Conservation (phyloP, 495 filamentous ascomycete species). For the Arthonia radiata region DNA sequence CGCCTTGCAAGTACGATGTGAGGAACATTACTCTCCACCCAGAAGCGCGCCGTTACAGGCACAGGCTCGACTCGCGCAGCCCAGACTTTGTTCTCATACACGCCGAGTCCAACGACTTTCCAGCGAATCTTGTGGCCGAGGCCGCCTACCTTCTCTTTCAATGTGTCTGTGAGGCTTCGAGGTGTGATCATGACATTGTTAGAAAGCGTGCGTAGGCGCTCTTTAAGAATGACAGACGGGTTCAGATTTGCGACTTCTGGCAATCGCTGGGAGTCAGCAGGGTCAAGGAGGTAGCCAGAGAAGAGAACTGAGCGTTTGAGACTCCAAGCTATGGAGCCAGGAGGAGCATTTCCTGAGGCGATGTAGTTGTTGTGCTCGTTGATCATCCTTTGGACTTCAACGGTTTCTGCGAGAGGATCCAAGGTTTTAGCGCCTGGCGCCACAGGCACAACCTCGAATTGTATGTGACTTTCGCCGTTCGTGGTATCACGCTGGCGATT, state of each 20-base stretch:
- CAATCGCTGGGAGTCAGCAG: constrained; percentile 40
- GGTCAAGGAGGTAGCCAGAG: constrained; percentile 73
- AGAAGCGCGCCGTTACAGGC: constrained; percentile 23
- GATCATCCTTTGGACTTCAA: constrained; percentile 71
- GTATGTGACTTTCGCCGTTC: constrained; percentile 31
- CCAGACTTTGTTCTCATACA: constrained; percentile 62
- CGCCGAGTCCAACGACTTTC: constrained; percentile 52
- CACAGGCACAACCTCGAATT: constrained; percentile 68
- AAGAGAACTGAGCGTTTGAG: constrained; percentile 79
- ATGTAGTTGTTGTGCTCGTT: constrained; percentile 52
- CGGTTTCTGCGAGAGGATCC: constrained; percentile 62
- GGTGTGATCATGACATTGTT: constrained; percentile 80
- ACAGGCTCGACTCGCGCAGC: constrained; percentile 56
- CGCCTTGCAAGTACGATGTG: constrained; percentile 53
- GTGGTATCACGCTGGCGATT: constrained; percentile 26
- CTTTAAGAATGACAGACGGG: constrained; percentile 27
- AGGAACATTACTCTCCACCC: constrained; percentile 47
- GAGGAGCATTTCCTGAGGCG: constrained; percentile 12
- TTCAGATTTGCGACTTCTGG: constrained; percentile 38
- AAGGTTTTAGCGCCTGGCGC: constrained; percentile 47
- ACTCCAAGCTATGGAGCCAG: constrained; percentile 19
- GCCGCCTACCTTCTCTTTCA: constrained; percentile 64
- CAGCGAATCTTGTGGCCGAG: constrained; percentile 59
- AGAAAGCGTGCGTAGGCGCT: constrained; percentile 57
- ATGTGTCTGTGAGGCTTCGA: constrained; percentile 35